phyloP scores from a whole-genome alignment of 2,329 filamentous ascomycete genomes.

The Trichoderma sp. region DNA sequence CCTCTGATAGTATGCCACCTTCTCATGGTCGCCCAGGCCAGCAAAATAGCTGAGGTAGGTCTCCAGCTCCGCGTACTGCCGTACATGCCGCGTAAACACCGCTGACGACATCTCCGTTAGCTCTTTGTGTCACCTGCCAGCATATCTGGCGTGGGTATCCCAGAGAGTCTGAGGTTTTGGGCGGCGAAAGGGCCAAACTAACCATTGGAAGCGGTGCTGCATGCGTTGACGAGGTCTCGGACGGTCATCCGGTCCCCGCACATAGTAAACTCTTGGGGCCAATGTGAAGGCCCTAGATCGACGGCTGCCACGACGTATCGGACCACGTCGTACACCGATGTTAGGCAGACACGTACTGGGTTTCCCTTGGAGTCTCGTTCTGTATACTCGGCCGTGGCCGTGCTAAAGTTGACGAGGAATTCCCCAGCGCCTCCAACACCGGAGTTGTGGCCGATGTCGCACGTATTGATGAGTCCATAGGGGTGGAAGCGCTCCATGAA shows the following conservation, averaged over 20 bases:
- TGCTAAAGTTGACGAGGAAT: constrained; percentile 62
- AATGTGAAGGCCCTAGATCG: constrained; percentile 56
- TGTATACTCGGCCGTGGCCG: constrained; percentile 58
- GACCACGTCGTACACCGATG: constrained; percentile 66
- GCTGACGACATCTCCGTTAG: constrained; percentile 30
- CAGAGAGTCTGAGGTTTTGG: constrained; percentile 1
- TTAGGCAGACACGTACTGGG: constrained; percentile 60
- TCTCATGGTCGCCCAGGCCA: constrained; percentile 46
- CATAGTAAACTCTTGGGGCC: constrained; percentile 68
- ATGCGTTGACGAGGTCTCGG: constrained; percentile 53
- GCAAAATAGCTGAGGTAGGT: constrained; percentile 42
- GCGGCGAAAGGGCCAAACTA: constrained; percentile 24
- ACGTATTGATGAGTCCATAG: constrained; percentile 56
- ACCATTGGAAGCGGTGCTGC: constrained; percentile 50
- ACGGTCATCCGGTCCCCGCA: constrained; percentile 63
- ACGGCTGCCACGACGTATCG: constrained; percentile 68
- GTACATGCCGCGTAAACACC: constrained; percentile 37
- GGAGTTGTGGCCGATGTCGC: constrained; percentile 56
- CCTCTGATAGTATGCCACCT: constrained; percentile 54
- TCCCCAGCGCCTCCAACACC: constrained; percentile 56
- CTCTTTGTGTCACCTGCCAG: constrained; percentile 9
- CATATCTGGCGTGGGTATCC: neutral
- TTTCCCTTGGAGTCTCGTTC: constrained; percentile 49
- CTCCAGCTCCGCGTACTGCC: constrained; percentile 41
- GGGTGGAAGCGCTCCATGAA: constrained; percentile 74